A percentile compares a stretch with the other conserved stretches of the same genome.
Conservation (phyloP, 116 monocot species). For the Papilionanthe hybrid region DNA sequence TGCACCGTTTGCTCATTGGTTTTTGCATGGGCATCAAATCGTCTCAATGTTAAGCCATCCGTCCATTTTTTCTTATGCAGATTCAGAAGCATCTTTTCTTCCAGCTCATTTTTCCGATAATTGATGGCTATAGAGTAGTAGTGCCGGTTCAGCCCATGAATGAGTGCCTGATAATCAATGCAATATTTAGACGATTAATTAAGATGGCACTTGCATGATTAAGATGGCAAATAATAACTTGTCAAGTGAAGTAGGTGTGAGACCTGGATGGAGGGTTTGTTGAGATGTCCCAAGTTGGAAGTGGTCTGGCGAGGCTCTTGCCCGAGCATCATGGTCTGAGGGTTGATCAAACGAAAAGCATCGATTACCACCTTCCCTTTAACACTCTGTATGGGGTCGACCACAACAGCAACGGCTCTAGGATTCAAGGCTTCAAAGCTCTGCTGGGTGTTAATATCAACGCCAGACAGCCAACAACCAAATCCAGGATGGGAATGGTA, state of each 20-base stretch:
- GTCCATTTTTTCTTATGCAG: conserved; percentile 94
- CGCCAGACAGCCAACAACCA: conserved; percentile 98
- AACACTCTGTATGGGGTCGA: conserved; percentile 95
- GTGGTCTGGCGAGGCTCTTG: conserved; percentile 96
- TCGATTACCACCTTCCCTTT: conserved; percentile 99
- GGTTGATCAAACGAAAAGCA: conserved; percentile 93
- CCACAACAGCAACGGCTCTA: conserved; percentile 89
- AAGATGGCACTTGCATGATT: background rate
- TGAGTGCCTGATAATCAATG: conserved; percentile 47
- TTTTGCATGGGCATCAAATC: conserved; percentile 74
- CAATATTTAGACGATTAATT: no score
- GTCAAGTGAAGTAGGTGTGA: no score
- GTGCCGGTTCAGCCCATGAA: conserved; percentile 87
- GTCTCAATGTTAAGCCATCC: conserved; percentile 64
- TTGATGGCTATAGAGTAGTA: conserved; percentile 97
- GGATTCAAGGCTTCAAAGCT: conserved; percentile 96
- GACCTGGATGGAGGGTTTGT: conserved; percentile 92
- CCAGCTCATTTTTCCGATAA: conserved; percentile 53
- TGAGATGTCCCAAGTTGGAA: conserved; percentile 87
- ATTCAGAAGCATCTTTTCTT: conserved; percentile 93
- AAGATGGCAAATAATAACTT: background rate
- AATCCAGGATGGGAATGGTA: conserved; percentile 98
- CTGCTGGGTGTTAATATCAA: conserved; percentile 95
- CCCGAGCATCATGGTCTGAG: conserved; percentile 96
- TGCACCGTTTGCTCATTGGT: conserved; percentile 91